Percentiles rank a stretch among this genome's conserved stretches.
These are phyloP conservation scores for Bipolaris cookei DNA, from an alignment of 2,329 filamentous ascomycete species.

Conservation along the genomic window DNA sequence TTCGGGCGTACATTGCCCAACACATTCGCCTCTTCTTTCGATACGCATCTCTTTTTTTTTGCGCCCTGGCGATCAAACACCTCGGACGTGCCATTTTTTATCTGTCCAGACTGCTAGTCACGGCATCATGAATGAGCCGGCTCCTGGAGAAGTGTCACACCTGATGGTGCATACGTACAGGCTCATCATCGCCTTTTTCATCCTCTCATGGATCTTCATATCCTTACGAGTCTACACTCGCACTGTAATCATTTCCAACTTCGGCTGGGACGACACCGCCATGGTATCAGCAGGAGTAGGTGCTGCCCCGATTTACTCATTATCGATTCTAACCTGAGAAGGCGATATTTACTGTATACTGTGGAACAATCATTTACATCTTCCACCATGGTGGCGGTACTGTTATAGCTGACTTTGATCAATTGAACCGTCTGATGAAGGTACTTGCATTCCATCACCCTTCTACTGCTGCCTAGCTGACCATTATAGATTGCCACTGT, in stretches of 20 bases:
- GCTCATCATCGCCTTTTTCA: conserved; percentile 46
- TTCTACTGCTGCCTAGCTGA: not conserved
- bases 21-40: not conserved
- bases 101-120: conserved; percentile 5
- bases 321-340: conserved; percentile 18
- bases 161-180: conserved; percentile 31
- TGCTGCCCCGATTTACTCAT: not conserved
- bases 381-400: conserved; percentile 43
- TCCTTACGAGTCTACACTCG: conserved; percentile 51
- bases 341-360: conserved; percentile 46
- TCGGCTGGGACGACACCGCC: conserved; percentile 54
- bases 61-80: not conserved
- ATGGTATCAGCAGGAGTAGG: conserved; percentile 51
- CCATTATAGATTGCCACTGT: conserved; percentile 42
- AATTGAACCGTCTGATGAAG: conserved; percentile 39
- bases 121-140: conserved; percentile 36
- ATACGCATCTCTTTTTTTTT: not conserved
- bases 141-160: conserved; percentile 20
- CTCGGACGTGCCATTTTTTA: not conserved
- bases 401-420: conserved; percentile 31
- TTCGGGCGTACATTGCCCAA: too few relatives aligned
- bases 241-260: conserved; percentile 46
- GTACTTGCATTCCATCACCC: conserved; percentile 13
- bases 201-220: conserved; percentile 49
- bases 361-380: conserved; percentile 35